Evolutionary conservation across 2,329 filamentous ascomycete genomes (phyloP).

Genomic region (Botrytis galanthina): DNA sequence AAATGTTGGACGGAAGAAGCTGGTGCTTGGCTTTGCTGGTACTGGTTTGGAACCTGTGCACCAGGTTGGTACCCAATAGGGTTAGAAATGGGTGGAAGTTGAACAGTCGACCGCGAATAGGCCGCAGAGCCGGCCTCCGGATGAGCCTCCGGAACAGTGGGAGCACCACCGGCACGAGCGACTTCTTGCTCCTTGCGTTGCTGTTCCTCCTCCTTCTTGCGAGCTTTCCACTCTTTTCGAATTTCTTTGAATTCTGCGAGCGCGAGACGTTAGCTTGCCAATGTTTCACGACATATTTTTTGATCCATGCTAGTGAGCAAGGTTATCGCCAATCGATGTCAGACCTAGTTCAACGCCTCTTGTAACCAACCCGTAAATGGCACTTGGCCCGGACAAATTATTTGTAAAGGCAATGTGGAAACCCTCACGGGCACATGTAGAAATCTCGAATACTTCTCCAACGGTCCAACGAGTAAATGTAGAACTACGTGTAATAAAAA

Average conservation of each 20-base stretch:
- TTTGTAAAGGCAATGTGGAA: conserved; percentile 12
- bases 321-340: conserved; percentile 47
- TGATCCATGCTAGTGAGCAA: conserved; percentile 45
- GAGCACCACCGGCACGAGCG: conserved; percentile 60
- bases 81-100: conserved; percentile 58
- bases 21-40: conserved; percentile 44
- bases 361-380: conserved; percentile 32
- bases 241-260: conserved; percentile 89
- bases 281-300: conserved; percentile 37
- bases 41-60: conserved; percentile 46
- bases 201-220: conserved; percentile 97
- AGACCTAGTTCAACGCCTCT: conserved; percentile 48
- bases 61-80: conserved; percentile 66
- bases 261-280: conserved; percentile 32
- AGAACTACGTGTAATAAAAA: not conserved
- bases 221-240: conserved; percentile 97
- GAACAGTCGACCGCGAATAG: conserved; percentile 54
- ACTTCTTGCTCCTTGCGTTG: conserved; percentile 89
- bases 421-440: not conserved
- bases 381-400: not conserved
- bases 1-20: conserved; percentile 52
- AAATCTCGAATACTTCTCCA: not conserved
- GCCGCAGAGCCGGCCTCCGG: conserved; percentile 51
- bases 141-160: conserved; percentile 53
- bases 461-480: not conserved